Evolutionary conservation across 2,329 filamentous ascomycete species (phyloP).

Genomic region (Lachnellula suecica): DNA sequence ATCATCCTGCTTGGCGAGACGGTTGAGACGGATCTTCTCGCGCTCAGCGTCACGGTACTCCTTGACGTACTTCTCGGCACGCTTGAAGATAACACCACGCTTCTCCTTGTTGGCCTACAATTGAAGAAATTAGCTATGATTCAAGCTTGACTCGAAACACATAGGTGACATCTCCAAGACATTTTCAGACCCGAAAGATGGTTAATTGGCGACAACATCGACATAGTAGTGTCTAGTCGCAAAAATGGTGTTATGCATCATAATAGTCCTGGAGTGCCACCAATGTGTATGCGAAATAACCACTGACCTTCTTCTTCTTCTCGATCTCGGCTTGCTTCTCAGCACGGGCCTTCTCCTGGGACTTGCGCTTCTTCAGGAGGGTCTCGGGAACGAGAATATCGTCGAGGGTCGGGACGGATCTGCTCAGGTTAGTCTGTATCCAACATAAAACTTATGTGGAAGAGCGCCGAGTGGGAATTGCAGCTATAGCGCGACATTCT

Average conservation of each 20-base stretch:
- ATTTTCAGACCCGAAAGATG: conserved; percentile 98
- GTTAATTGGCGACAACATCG: conserved; percentile 98
- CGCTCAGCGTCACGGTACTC: conserved; percentile 98
- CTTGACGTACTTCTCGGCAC: conserved; percentile 99
- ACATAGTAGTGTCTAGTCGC: conserved; percentile 84
- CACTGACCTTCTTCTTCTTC: conserved; percentile 81
- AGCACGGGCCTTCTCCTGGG: conserved; percentile 97
- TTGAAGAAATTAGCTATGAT: conserved; percentile 37
- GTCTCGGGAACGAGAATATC: conserved; percentile 98
- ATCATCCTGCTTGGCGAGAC: conserved; percentile 87
- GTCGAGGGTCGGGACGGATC: conserved; percentile 89
- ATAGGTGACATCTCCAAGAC: conserved; percentile 26
- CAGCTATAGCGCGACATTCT: conserved; percentile 90
- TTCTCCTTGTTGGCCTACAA: conserved; percentile 95
- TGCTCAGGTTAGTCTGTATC: conserved; percentile 79
- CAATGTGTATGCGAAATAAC: conserved; percentile 20
- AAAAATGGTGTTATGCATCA: conserved; percentile 87
- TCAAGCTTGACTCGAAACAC: conserved; percentile 9
- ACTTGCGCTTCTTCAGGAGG: conserved; percentile 99
- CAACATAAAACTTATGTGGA: conserved; percentile 63
- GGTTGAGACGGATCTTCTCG: conserved; percentile 93
- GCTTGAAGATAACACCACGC: conserved; percentile 98
- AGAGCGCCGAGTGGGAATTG: conserved; percentile 89
- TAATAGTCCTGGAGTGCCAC: conserved; percentile 41
- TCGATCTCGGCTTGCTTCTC: conserved; percentile 76